A percentile compares a stretch with the other conserved stretches of the same genome.
Conservation (phyloP, 2,329 filamentous ascomycete species). For the Ascochyta pisi region DNA sequence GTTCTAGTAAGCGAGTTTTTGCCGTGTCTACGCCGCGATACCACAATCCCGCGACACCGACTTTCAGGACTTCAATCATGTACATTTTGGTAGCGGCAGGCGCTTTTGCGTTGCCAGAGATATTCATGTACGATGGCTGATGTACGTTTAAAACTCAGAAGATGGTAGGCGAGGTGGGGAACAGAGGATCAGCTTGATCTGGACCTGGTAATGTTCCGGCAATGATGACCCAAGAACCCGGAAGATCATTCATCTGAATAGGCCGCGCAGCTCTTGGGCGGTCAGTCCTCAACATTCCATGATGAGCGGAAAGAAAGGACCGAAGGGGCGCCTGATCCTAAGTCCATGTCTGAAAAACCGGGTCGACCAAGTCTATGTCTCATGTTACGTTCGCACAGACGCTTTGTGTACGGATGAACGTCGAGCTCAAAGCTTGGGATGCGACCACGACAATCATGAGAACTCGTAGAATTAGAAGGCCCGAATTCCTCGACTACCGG, state of each 20-base stretch:
- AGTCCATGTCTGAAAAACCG: not conserved
- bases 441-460: not conserved
- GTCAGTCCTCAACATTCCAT: not conserved
- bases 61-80: not conserved
- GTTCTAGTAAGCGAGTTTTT: not conserved
- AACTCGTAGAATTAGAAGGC: constrained; percentile 7
- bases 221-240: not conserved
- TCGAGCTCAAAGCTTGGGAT: not conserved
- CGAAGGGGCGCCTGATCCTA: not conserved
- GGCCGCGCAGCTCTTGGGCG: not conserved
- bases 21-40: not conserved
- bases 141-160: not conserved
- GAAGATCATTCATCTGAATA: not conserved
- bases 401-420: not conserved
- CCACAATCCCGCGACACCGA: not conserved
- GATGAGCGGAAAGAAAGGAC: not conserved
- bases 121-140: not conserved
- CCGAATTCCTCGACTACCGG: constrained; percentile 6
- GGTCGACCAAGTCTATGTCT: not conserved
- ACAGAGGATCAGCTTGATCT: not conserved
- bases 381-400: not conserved
- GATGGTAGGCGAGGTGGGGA: not conserved
- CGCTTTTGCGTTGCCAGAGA: not conserved
- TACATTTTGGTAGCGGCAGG: not conserved
- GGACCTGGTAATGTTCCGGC: not conserved